A percentile compares a stretch with the other conserved stretches of the same genome.
These are phyloP conservation scores for Endocladia muricata DNA, from an alignment of 31 red algal genomes.

Conservation along the genomic window DNA sequence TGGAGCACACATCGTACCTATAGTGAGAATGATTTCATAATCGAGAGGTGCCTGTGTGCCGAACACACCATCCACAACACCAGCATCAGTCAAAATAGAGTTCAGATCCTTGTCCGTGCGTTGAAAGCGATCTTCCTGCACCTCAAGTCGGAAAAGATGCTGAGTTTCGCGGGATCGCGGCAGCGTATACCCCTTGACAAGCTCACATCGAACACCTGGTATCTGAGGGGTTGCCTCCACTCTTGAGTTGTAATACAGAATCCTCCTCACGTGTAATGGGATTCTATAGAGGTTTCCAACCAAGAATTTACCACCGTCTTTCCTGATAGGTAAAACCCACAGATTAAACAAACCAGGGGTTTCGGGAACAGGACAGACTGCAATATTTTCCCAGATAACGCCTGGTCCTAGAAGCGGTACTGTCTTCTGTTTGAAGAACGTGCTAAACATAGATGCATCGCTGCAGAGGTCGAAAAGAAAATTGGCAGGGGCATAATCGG, in stretches of 20 bases:
- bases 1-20: conserved; percentile 67
- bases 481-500: conserved; percentile 48
- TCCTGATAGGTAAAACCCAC: conserved; percentile 73
- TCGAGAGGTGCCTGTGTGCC: conserved; percentile 63
- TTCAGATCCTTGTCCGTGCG: conserved; percentile 51
- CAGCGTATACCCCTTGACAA: conserved; percentile 34
- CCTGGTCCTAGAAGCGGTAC: conserved; percentile 58
- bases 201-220: conserved; percentile 42
- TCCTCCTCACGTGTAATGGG: conserved; percentile 54
- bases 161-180: conserved; percentile 60
- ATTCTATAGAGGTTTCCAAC: conserved; percentile 54
- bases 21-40: conserved; percentile 45
- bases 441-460: not conserved
- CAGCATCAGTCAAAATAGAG: conserved; percentile 44
- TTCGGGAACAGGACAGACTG: conserved; percentile 36
- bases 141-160: conserved; percentile 67
- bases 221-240: conserved; percentile 32
- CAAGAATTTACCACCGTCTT: conserved; percentile 19
- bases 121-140: conserved; percentile 64
- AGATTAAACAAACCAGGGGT: conserved; percentile 62
- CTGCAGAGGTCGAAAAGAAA: conserved; percentile 40
- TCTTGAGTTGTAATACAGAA: conserved; percentile 55
- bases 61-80: conserved; percentile 76
- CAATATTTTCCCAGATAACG: conserved; percentile 66
- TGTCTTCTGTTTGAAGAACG: conserved; percentile 37